phyloP scores from a whole-genome alignment of 1,284 basidiomycete genomes.

The Tremellales sp. region DNA sequence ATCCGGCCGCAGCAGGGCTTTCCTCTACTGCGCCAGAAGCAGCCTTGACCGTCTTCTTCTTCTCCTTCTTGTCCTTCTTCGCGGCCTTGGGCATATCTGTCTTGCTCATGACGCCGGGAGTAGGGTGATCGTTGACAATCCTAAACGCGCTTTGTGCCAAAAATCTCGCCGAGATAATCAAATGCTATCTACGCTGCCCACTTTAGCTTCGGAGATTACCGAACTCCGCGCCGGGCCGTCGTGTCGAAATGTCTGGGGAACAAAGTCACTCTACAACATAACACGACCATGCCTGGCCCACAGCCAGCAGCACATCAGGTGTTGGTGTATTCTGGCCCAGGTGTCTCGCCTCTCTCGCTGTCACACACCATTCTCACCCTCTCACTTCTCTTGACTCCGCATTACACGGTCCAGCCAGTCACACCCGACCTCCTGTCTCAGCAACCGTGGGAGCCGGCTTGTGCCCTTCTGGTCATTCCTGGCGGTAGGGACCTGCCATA shows the following conservation, averaged over 20 bases:
- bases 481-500: constrained; percentile 57
- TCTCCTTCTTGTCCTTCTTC: neutral
- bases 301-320: constrained; percentile 54
- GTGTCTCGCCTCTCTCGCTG: constrained; percentile 60
- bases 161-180: too few species aligned
- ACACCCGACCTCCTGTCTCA: constrained; percentile 57
- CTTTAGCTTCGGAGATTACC: too few species aligned
- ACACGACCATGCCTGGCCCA: constrained; percentile 35
- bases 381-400: constrained; percentile 59
- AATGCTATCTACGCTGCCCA: too few species aligned
- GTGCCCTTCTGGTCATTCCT: constrained; percentile 73
- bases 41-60: neutral
- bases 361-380: constrained; percentile 58
- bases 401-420: constrained; percentile 72
- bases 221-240: too few species aligned
- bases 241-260: too few species aligned
- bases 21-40: too few species aligned
- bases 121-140: too few species aligned
- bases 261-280: neutral
- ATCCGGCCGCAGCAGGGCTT: neutral
- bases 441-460: constrained; percentile 70
- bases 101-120: too few species aligned
- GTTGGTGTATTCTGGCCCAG: constrained; percentile 71
- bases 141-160: too few species aligned
- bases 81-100: too few species aligned